Conservation (phyloP, 352 stramenopile species). For the Phytophthora ohioensis region DNA sequence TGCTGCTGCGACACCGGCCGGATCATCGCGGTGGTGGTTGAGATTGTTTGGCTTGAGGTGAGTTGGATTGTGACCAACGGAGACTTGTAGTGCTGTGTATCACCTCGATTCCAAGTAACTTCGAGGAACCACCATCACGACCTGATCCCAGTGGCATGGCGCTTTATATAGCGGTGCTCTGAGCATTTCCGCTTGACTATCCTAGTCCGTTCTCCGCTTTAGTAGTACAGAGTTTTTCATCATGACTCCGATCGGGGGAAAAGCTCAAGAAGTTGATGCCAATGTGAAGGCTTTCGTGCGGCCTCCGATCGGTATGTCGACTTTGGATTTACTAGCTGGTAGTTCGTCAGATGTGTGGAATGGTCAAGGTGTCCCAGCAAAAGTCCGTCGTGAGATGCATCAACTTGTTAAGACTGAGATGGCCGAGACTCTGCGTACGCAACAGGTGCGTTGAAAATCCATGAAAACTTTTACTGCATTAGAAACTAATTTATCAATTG, state of each 20-base stretch:
- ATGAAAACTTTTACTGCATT: not conserved
- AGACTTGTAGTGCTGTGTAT: not conserved
- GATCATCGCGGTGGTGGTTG: conserved; percentile 27
- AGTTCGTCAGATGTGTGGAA: conserved; percentile 22
- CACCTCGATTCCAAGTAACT: not conserved
- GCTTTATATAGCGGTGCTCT: conserved; percentile 34
- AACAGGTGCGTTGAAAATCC: conserved; percentile 9
- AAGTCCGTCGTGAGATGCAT: conserved; percentile 65
- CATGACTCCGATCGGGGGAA: conserved; percentile 8
- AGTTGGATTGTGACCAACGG: conserved; percentile 27
- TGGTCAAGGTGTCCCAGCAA: conserved; percentile 12
- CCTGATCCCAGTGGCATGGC: conserved; percentile 13
- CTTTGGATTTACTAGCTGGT: conserved; percentile 68
- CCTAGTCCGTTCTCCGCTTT: not conserved
- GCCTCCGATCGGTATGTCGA: conserved; percentile 53
- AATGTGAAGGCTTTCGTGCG: conserved; percentile 38
- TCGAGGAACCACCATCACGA: conserved; percentile 10
- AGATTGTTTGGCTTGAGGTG: conserved; percentile 17
- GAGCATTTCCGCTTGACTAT: conserved; percentile 21
- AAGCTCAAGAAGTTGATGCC: not conserved
- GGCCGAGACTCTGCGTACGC: conserved; percentile 9
- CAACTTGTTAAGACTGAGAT: conserved; percentile 33
- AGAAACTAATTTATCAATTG: conserved; percentile 14
- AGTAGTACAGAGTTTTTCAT: not conserved
- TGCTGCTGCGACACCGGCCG: conserved; percentile 35